phyloP scores from a whole-genome alignment of 73 alveolate species.

The Paramecium biaurelia region DNA sequence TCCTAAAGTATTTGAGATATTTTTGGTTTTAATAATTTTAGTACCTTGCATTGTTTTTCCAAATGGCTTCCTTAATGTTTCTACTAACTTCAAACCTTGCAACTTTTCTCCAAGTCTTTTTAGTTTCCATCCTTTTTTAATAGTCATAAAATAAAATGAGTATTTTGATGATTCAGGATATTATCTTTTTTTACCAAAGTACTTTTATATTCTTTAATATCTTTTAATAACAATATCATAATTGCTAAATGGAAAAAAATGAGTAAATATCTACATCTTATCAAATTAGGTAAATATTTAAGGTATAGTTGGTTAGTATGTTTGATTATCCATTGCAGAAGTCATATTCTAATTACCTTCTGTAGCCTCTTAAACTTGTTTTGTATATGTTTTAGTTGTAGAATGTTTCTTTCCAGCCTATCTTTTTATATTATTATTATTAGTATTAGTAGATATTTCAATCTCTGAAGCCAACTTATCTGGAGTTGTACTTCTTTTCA shows the following conservation, averaged over 20 bases:
- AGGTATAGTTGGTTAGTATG: background rate
- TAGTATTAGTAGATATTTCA: background rate
- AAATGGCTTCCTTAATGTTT: background rate
- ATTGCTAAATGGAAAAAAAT: background rate
- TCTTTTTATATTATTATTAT: background rate
- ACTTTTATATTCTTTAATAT: background rate
- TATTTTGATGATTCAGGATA: conserved; percentile 19
- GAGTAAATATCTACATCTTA: conserved; percentile 7
- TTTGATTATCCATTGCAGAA: background rate
- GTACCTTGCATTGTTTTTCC: background rate
- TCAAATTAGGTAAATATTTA: background rate
- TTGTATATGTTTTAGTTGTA: background rate
- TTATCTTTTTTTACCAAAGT: conserved; percentile 17
- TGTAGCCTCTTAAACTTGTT: background rate
- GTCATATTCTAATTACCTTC: background rate
- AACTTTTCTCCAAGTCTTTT: background rate
- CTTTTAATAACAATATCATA: conserved; percentile 1
- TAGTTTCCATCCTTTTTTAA: conserved; percentile 38
- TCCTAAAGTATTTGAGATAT: background rate
- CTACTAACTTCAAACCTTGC: background rate
- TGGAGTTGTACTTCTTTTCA: background rate
- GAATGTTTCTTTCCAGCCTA: background rate
- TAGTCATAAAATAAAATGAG: conserved; percentile 28
- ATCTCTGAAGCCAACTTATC: background rate
- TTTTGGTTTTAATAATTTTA: background rate